Evolutionary conservation across 352 stramenopile species (phyloP).

Genomic region (Pythium dissotocum): DNA sequence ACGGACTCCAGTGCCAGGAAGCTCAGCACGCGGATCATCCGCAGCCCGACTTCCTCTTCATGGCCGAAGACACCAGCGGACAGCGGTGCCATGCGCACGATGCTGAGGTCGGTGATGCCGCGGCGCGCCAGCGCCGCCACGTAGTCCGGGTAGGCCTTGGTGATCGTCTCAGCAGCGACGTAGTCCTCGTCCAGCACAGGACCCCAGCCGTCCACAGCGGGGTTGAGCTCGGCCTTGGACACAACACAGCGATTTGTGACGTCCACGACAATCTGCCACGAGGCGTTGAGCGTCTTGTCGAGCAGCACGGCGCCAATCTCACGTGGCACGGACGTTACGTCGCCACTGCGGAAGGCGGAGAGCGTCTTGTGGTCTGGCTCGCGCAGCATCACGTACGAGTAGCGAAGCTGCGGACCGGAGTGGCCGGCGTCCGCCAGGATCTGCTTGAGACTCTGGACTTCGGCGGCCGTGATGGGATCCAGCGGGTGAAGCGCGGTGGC

Average conservation of each 20-base stretch:
- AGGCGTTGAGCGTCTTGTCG: slow-evolving; percentile 36
- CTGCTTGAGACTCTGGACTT: slow-evolving; percentile 47
- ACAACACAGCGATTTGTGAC: slow-evolving; percentile 34
- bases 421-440: slow-evolving; percentile 42
- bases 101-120: slow-evolving; percentile 46
- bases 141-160: slow-evolving; percentile 45
- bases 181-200: slow-evolving; percentile 54
- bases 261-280: slow-evolving; percentile 44
- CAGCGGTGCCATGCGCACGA: slow-evolving; percentile 42
- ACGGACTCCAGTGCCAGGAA: slow-evolving; percentile 40
- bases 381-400: slow-evolving; percentile 56
- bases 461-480: slow-evolving; percentile 45
- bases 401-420: slow-evolving; percentile 36
- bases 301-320: slow-evolving; percentile 46
- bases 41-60: slow-evolving; percentile 37
- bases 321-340: slow-evolving; percentile 33
- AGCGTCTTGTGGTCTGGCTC: slow-evolving; percentile 49
- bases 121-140: slow-evolving; percentile 41
- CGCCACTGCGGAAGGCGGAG: slow-evolving; percentile 33
- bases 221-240: slow-evolving; percentile 36
- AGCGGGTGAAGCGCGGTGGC: slow-evolving; percentile 38
- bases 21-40: slow-evolving; percentile 54
- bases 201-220: slow-evolving; percentile 45
- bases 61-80: slow-evolving; percentile 47
- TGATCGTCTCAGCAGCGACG: slow-evolving; percentile 40